Percentiles rank a stretch among this genome's conserved stretches.
These are phyloP conservation scores for Phytopythium aichiense DNA, from an alignment of 352 stramenopile species.

Conservation along the genomic window DNA sequence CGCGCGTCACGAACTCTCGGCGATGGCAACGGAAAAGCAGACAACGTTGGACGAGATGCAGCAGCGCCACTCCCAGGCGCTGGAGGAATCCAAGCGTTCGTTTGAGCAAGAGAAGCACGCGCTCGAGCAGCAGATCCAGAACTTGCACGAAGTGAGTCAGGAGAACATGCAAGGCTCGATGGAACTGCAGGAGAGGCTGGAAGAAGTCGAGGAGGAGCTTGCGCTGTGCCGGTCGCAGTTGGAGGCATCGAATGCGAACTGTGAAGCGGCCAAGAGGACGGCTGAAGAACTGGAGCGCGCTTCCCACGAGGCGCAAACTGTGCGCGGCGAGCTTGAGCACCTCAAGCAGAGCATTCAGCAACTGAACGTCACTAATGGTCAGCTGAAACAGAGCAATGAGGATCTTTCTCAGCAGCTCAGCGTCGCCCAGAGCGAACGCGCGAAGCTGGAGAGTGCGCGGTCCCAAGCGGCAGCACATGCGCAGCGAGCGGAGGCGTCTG, in stretches of 20 bases:
- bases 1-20: constrained; percentile 20
- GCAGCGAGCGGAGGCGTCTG: constrained; percentile 20
- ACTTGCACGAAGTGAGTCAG: constrained; percentile 58
- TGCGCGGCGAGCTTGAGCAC: constrained; percentile 27
- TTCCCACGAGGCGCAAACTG: constrained; percentile 2
- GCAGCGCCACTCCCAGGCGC: constrained; percentile 20
- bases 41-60: constrained; percentile 20
- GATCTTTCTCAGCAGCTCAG: constrained; percentile 20
- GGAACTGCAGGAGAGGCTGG: constrained; percentile 57
- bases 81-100: constrained; percentile 14
- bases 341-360: constrained; percentile 34
- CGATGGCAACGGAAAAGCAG: constrained; percentile 15
- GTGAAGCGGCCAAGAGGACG: constrained; percentile 16
- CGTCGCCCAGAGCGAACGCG: constrained; percentile 25
- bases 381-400: constrained; percentile 30
- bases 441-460: constrained; percentile 22
- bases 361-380: constrained; percentile 31
- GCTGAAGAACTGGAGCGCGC: constrained; percentile 26
- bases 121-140: constrained; percentile 54
- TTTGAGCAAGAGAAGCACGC: constrained; percentile 25
- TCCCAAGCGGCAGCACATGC: constrained; percentile 23
- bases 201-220: constrained; percentile 47
- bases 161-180: constrained; percentile 50
- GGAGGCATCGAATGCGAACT: constrained; percentile 24
- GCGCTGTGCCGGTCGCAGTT: constrained; percentile 23